Evolutionary conservation across 2,329 filamentous ascomycete genomes (phyloP), one percentile per base, ranked within the genome.

Genomic region (Penicillium verrucosum): DNA sequence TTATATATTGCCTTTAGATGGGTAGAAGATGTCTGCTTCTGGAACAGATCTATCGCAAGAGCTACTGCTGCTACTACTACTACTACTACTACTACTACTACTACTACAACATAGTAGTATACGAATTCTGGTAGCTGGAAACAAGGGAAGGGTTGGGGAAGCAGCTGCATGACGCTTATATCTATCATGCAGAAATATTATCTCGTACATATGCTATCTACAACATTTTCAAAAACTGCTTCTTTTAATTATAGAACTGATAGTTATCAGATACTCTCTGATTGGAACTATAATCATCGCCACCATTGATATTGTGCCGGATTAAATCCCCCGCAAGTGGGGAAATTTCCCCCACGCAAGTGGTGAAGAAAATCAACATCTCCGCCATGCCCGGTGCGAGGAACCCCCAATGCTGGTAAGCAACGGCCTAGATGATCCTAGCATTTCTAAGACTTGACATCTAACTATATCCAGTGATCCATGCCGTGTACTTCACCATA

Each of bases 401-500:
- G 16, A 62, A 57, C 10, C 32, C 37, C 23, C 58, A 62, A 49
- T 62, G 55, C 47, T 65, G 63, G 63, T 65, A 27, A 60, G 57
- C 25, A 16, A 25, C 27, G 8, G 5, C 14, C 11, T 32, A 34
- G 3, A 42, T n/a, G 7, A 29, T 27, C 12, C 5, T 37, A 34
- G 4, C 1, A 3, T 27, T 30, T 30, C 11, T 32, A 32, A 25
- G 11, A 36, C 14, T 27, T 47, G n/a, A 25, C 1, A 4, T 46
- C 30, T 52, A 11, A 51, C 30, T 4, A n/a, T 18, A 25, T 16
- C 0, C 3, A 65, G 63, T 49, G 63, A 65, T 45, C 59, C 63
- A 38, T 64, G 63, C 29, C 63, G 62, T 25, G 32, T 60, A 10
- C 56, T 65, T 5, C 63, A 65, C 16, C 62, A 65, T 21, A 65